Conservation (phyloP, 768 basidiomycete genomes). For the Tricholoma bakamatsutake region DNA sequence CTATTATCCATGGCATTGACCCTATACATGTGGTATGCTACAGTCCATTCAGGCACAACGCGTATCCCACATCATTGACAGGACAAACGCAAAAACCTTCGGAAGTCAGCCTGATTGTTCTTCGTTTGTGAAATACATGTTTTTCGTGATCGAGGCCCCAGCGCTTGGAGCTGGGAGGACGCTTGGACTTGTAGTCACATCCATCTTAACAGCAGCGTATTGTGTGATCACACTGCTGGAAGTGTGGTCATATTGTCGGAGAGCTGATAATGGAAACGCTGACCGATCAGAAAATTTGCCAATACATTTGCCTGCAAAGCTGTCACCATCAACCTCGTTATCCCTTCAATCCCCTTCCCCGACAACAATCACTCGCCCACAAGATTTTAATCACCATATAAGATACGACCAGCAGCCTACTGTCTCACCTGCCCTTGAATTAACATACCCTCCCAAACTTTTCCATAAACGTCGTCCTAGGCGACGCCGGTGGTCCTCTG, state of each 20-base stretch:
- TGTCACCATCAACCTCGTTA: neutral
- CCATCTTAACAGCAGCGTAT: conserved; percentile 26
- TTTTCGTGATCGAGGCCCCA: conserved; percentile 27
- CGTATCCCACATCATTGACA: conserved; percentile 6
- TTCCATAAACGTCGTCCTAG: conserved; percentile 21
- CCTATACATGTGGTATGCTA: conserved; percentile 30
- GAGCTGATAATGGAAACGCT: neutral
- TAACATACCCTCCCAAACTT: conserved; percentile 1
- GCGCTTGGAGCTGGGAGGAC: conserved; percentile 27
- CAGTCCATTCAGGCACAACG: neutral
- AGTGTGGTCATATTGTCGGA: conserved; percentile 24
- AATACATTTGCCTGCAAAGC: neutral
- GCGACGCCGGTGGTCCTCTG: conserved; percentile 27
- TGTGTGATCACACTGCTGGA: conserved; percentile 29
- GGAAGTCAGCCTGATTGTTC: conserved; percentile 24
- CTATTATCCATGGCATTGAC: conserved; percentile 33
- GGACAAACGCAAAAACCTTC: conserved; percentile 26
- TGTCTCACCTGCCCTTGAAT: neutral
- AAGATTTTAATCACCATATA: neutral
- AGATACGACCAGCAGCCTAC: neutral
- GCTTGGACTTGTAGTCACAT: conserved; percentile 25
- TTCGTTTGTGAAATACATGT: conserved; percentile 24
- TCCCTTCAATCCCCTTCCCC: neutral
- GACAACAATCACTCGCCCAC: neutral
- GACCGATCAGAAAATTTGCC: neutral